phyloP scores from a whole-genome alignment of 1,284 basidiomycete species.

The Phaffia rhodozyma region DNA sequence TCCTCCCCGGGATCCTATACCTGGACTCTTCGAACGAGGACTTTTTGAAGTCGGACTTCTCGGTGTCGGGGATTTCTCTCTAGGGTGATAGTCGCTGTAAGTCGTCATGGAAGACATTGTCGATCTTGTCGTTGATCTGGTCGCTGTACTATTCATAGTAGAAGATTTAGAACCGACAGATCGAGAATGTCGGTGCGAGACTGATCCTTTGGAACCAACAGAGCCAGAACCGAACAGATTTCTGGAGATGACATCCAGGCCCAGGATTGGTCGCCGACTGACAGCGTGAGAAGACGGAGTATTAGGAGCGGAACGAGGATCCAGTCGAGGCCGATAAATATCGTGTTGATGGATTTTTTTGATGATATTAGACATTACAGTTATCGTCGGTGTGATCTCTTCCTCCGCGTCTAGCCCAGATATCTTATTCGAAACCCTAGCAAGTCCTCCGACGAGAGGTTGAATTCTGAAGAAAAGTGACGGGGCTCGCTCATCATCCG shows the following conservation, averaged over 20 bases:
- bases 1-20: neutral
- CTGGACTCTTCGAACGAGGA: neutral
- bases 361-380: constrained; percentile 56
- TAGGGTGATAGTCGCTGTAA: constrained; percentile 8
- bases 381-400: constrained; percentile 66
- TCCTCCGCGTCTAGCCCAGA: constrained; percentile 48
- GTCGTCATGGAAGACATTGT: constrained; percentile 13
- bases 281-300: constrained; percentile 54
- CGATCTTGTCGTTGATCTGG: constrained; percentile 4
- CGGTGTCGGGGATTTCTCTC: neutral
- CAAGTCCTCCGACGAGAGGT: constrained; percentile 62
- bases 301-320: constrained; percentile 57
- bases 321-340: constrained; percentile 68
- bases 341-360: constrained; percentile 82
- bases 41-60: neutral
- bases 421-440: neutral
- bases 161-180: constrained; percentile 6
- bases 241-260: constrained; percentile 64
- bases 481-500: constrained; percentile 54
- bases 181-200: neutral
- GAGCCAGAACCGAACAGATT: constrained; percentile 33
- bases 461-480: constrained; percentile 62
- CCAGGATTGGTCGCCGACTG: constrained; percentile 65
- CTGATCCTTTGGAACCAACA: constrained; percentile 8
- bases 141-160: constrained; percentile 13